Evolutionary conservation across 805 yeast species (phyloP).

Genomic region (Spencermartinsiella europaea): DNA sequence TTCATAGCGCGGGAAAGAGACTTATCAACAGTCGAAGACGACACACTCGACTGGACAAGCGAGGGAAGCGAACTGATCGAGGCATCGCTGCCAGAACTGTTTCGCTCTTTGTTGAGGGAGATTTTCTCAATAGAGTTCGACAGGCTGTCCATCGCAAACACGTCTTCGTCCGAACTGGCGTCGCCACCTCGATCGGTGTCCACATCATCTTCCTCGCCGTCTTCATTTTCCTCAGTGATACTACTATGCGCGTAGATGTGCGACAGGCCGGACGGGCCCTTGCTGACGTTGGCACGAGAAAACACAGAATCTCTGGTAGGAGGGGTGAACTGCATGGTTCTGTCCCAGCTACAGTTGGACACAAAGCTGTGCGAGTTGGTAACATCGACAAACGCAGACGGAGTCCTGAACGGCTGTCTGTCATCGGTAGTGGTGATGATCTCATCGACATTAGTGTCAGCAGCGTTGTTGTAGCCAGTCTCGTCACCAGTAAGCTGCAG

Average conservation of each 20-base stretch:
- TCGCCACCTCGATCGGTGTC: slow-evolving; percentile 8
- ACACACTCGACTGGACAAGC: slow-evolving; percentile 16
- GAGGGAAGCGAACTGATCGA: slow-evolving; percentile 24
- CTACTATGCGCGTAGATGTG: background rate
- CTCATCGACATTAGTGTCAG: slow-evolving; percentile 4
- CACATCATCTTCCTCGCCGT: slow-evolving; percentile 12
- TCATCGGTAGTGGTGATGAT: slow-evolving; percentile 25
- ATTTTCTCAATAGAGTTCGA: background rate
- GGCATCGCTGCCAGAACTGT: slow-evolving; percentile 15
- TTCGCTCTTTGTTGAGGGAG: slow-evolving; percentile 4
- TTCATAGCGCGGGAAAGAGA: background rate
- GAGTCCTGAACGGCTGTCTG: slow-evolving; percentile 31
- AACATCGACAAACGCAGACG: slow-evolving; percentile 21
- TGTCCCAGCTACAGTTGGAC: slow-evolving; percentile 19
- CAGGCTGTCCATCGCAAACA: slow-evolving; percentile 22
- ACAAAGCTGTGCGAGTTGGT: slow-evolving; percentile 1
- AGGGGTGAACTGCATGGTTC: slow-evolving; percentile 30
- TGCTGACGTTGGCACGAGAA: slow-evolving; percentile 5
- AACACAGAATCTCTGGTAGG: slow-evolving; percentile 15
- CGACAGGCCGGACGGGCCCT: slow-evolving; percentile 13
- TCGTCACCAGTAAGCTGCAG: background rate
- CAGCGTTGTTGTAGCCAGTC: too few relatives aligned
- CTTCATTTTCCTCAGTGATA: slow-evolving; percentile 12
- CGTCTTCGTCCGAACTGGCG: slow-evolving; percentile 15
- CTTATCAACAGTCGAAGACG: slow-evolving; percentile 1